These are phyloP conservation scores for Heliamphora exappendiculata DNA, from an alignment of 148 eudicot species.

Conservation along the genomic window DNA sequence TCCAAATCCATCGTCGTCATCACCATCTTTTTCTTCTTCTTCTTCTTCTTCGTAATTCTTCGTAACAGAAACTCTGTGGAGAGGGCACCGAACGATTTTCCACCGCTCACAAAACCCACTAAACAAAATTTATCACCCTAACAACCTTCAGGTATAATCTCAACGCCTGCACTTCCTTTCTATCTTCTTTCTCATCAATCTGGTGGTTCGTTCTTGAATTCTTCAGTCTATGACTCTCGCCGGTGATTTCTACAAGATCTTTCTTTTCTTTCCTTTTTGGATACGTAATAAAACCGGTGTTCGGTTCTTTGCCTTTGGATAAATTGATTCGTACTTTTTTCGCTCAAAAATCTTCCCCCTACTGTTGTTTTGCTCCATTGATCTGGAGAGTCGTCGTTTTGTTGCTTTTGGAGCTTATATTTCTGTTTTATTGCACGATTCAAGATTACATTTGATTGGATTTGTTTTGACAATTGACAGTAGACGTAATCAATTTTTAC, in stretches of 20 bases:
- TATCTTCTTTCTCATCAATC: background rate
- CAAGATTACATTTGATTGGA: background rate
- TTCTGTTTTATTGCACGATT: background rate
- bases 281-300: background rate
- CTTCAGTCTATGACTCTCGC: background rate
- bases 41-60: too few relatives aligned
- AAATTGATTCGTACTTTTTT: background rate
- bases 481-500: background rate
- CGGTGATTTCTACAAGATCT: background rate
- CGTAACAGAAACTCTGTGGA: background rate
- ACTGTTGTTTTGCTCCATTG: background rate
- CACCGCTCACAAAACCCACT: too few relatives aligned
- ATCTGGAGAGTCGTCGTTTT: background rate
- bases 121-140: background rate
- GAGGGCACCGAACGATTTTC: background rate
- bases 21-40: too few relatives aligned
- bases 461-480: background rate
- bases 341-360: background rate
- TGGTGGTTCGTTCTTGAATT: too few relatives aligned
- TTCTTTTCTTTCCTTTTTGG: background rate
- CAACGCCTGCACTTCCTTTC: background rate
- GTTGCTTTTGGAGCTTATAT: background rate
- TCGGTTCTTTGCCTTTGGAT: background rate
- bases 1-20: background rate
- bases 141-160: background rate